Evolutionary conservation across 1,139 yeast genomes (phyloP).

Genomic region (Pneumocystis carinii): DNA sequence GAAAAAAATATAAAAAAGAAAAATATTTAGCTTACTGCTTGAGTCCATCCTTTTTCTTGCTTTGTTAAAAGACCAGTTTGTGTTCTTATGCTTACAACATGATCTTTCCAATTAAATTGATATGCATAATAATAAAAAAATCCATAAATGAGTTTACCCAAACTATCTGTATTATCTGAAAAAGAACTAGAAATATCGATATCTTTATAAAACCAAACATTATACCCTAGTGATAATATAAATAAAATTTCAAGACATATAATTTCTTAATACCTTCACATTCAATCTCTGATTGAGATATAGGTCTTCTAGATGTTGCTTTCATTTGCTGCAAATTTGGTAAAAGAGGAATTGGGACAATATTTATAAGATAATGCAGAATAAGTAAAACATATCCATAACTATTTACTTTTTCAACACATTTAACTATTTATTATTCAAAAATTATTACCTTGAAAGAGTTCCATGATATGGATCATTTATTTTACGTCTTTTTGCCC

Average conservation of each 20-base stretch:
- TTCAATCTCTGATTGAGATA: background rate
- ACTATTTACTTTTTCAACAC: background rate
- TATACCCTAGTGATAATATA: conserved; percentile 3
- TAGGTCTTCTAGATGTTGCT: background rate
- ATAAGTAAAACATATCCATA: conserved; percentile 12
- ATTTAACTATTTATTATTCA: background rate
- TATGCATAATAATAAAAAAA: conserved; percentile 12
- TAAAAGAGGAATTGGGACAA: conserved; percentile 6
- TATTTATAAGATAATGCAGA: conserved; percentile 10
- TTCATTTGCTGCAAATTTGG: conserved; percentile 11
- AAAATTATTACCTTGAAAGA: conserved; percentile 8
- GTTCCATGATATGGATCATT: conserved; percentile 13
- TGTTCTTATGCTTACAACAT: conserved; percentile 9
- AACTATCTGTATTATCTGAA: conserved; percentile 7
- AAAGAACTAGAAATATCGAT: background rate
- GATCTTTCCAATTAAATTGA: conserved; percentile 11
- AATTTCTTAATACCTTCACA: background rate
- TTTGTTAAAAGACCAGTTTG: conserved; percentile 12
- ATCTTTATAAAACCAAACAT: conserved; percentile 11
- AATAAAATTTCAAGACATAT: background rate
- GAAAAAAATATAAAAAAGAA: background rate
- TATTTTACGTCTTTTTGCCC: conserved; percentile 11
- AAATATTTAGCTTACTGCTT: conserved; percentile 1
- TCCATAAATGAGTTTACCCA: conserved; percentile 11
- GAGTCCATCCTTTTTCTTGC: conserved; percentile 11